phyloP scores from a whole-genome alignment of 2,329 filamentous ascomycete species.

The Cladosporium sp. region DNA sequence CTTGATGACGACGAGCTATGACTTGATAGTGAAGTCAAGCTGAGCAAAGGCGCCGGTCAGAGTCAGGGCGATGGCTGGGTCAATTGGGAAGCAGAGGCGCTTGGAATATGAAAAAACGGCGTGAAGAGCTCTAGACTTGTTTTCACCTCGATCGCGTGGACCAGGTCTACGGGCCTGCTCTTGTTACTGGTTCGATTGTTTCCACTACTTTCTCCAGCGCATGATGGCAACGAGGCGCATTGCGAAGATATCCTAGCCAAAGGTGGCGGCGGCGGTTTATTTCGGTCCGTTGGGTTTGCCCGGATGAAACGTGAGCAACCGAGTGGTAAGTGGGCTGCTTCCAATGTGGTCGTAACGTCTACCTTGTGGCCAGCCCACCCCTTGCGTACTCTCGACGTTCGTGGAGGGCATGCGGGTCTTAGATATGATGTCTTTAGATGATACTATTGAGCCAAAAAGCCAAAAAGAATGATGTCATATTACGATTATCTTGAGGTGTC shows the following conservation, averaged over 20 bases:
- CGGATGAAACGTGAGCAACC: background rate
- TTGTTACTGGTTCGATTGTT: background rate
- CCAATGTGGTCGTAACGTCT: no score
- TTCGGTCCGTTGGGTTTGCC: background rate
- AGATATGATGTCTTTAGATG: background rate
- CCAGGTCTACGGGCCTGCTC: background rate
- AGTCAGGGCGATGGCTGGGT: slow-evolving; percentile 3
- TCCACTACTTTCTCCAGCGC: background rate
- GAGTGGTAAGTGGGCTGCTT: background rate
- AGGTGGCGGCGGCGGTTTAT: slow-evolving; percentile 1
- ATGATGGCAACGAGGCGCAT: background rate
- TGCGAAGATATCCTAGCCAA: slow-evolving; percentile 17
- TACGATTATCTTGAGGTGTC: background rate
- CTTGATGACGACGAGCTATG: slow-evolving; percentile 81
- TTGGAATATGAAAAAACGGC: slow-evolving; percentile 14
- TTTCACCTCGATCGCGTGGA: background rate
- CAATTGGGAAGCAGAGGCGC: slow-evolving; percentile 16
- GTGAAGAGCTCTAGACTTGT: background rate
- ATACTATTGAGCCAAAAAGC: background rate
- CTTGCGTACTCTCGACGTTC: background rate
- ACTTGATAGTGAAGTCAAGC: slow-evolving; percentile 59
- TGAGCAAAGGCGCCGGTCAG: slow-evolving; percentile 24
- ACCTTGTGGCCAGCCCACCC: background rate
- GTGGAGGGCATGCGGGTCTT: background rate
- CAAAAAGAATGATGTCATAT: background rate